phyloP scores from a whole-genome alignment of 208 protist genomes.

The Acanthamoeba royreba region DNA sequence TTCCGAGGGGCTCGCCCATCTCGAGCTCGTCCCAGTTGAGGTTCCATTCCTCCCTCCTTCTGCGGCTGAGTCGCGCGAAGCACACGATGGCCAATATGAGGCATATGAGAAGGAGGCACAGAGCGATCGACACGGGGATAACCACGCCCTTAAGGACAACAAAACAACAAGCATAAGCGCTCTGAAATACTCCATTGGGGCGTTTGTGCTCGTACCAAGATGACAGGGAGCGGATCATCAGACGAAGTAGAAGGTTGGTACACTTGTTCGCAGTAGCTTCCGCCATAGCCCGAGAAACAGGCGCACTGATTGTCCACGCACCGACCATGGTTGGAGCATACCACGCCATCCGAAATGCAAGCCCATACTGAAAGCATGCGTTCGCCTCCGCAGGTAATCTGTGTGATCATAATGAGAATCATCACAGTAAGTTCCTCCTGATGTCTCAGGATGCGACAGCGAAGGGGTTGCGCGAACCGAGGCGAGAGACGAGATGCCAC shows the following conservation, averaged over 20 bases:
- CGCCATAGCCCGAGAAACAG: neutral
- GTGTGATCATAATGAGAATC: neutral
- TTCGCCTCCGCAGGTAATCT: neutral
- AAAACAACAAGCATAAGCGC: neutral
- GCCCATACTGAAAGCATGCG: neutral
- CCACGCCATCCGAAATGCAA: neutral
- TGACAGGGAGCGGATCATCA: neutral
- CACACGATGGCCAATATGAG: neutral
- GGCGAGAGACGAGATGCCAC: neutral
- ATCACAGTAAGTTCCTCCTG: neutral
- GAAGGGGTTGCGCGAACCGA: neutral
- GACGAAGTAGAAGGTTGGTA: no score
- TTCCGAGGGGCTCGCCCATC: neutral
- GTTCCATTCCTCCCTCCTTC: neutral
- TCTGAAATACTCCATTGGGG: neutral
- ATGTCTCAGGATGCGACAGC: neutral
- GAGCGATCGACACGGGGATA: neutral
- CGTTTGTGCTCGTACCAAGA: neutral
- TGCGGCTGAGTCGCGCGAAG: neutral
- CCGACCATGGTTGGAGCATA: neutral
- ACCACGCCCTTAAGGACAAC: neutral
- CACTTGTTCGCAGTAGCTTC: neutral
- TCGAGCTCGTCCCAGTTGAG: neutral
- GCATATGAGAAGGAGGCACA: neutral
- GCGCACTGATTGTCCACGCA: neutral